Base-by-base conservation (phyloP, 768 basidiomycete genomes). In the Crucibulum laeve region DNA sequence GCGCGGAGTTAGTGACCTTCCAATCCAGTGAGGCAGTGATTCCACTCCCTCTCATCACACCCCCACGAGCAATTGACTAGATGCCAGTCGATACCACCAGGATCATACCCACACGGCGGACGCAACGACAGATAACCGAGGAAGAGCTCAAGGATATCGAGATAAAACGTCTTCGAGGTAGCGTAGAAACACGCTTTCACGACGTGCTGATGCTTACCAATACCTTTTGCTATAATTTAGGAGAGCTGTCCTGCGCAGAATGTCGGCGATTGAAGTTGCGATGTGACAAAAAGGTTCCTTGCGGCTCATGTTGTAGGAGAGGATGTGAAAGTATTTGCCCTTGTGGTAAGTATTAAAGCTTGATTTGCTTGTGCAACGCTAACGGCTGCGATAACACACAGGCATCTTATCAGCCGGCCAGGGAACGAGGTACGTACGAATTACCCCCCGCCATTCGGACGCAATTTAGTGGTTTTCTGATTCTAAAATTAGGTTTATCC, bases 271-370 rank as follows among this genome's bases (percentile, higher is more conserved):
- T 77, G 39, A 77, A 78, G 57, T 60, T 78, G 25, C 67, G 69
- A 36, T 78, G 76, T 51, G 73, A 77, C 48, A 78, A 76, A 51
- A 70, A 68, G 42, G 64, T 77, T 5, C 74, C 76, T 3, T 78
- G 74, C 51, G 58, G 68, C 3, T 76, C 76, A 1, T 76, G 74
- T 53, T 67, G 67, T 30, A 67, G 80, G 33, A 66, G 80, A 55
- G 79, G 79, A 8, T 81, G 80, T 58, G 75, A 79, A 45, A 77
- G 76, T 47, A 83, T 83, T 38, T 83, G 79, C 58, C 78, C 78
- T n/a, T 71, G 73, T 49, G 79, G 76, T 75, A 53, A 26, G 62
- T 56, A 33, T 18, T 25, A 19, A 6, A 10, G 23, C 24, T 14
- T 25, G 18, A 25, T 38, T 30, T 17, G 10, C 25, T 33, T 14